Percentiles rank a stretch among this genome's conserved stretches.
Evolutionary conservation across 345 rosid genomes (phyloP).

Genomic region (Cardamine occulta): DNA sequence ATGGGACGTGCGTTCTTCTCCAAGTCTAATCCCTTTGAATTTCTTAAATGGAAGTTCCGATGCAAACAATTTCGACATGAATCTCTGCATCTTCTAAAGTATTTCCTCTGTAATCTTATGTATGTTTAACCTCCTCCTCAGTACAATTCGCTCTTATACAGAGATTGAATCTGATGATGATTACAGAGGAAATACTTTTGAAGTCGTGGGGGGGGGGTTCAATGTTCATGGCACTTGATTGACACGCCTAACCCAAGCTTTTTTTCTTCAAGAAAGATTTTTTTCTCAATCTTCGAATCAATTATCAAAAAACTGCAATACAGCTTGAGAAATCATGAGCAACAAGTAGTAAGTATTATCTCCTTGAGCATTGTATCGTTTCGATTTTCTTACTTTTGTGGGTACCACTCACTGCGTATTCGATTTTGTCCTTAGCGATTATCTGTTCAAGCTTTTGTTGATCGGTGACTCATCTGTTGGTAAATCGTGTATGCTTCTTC

Average conservation of each 20-base stretch:
- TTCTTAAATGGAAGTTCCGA: too few relatives aligned
- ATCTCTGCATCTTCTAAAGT: too few relatives aligned
- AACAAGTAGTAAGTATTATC: slow-evolving; percentile 55
- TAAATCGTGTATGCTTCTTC: slow-evolving; percentile 76
- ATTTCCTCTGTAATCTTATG: too few relatives aligned
- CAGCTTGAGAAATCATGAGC: slow-evolving; percentile 50
- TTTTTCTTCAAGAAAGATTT: not conserved
- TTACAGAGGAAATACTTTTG: too few relatives aligned
- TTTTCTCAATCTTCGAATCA: slow-evolving; percentile 15
- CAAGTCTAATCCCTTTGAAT: too few relatives aligned
- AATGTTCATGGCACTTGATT: slow-evolving; percentile 29
- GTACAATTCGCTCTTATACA: too few relatives aligned
- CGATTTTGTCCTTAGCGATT: slow-evolving; percentile 49
- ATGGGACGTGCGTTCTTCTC: too few relatives aligned
- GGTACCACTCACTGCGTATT: slow-evolving; percentile 7
- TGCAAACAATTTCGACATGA: too few relatives aligned
- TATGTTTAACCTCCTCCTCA: too few relatives aligned
- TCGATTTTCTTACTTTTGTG: not conserved
- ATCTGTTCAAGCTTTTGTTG: slow-evolving; percentile 76
- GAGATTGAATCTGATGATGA: too few relatives aligned
- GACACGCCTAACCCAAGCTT: slow-evolving; percentile 26
- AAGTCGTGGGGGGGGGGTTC: slow-evolving; percentile 47
- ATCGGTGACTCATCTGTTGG: slow-evolving; percentile 90
- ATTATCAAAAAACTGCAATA: not conserved
- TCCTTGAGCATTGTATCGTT: not conserved